Conservation (phyloP, 768 basidiomycete genomes). For the Pulveroboletus frians region DNA sequence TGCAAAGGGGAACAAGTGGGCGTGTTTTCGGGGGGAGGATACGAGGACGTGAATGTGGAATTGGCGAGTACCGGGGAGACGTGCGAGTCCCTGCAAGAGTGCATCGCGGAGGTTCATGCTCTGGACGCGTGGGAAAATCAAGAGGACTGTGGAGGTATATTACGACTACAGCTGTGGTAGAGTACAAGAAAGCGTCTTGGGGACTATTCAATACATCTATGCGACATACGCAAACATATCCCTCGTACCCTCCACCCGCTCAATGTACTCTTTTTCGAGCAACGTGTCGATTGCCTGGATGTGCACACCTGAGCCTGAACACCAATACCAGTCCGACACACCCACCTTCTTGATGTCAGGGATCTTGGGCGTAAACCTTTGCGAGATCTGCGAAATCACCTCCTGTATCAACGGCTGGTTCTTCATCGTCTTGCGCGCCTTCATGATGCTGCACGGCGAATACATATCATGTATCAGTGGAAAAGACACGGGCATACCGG, state of each 20-base stretch:
- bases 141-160: slow-evolving; percentile 13
- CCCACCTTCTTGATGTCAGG: slow-evolving; percentile 93
- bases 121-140: slow-evolving; percentile 19
- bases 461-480: not conserved
- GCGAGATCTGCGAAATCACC: slow-evolving; percentile 83
- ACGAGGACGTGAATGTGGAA: slow-evolving; percentile 75
- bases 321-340: not conserved
- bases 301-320: not conserved
- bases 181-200: slow-evolving; percentile 8
- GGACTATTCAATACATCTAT: slow-evolving; percentile 16
- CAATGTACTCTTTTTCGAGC: slow-evolving; percentile 96
- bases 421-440: slow-evolving; percentile 93
- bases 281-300: slow-evolving; percentile 83
- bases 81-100: slow-evolving; percentile 51
- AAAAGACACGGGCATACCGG: slow-evolving; percentile 35
- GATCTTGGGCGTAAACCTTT: slow-evolving; percentile 88
- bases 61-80: slow-evolving; percentile 60
- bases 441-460: slow-evolving; percentile 70
- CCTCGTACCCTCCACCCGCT: slow-evolving; percentile 85
- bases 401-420: slow-evolving; percentile 87
- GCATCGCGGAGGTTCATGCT: slow-evolving; percentile 54
- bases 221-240: slow-evolving; percentile 54
- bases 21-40: slow-evolving; percentile 61
- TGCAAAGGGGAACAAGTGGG: slow-evolving; percentile 71
- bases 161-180: slow-evolving; percentile 14